Conservation (phyloP, 768 basidiomycete genomes). For the Leccinum barrowsii region DNA sequence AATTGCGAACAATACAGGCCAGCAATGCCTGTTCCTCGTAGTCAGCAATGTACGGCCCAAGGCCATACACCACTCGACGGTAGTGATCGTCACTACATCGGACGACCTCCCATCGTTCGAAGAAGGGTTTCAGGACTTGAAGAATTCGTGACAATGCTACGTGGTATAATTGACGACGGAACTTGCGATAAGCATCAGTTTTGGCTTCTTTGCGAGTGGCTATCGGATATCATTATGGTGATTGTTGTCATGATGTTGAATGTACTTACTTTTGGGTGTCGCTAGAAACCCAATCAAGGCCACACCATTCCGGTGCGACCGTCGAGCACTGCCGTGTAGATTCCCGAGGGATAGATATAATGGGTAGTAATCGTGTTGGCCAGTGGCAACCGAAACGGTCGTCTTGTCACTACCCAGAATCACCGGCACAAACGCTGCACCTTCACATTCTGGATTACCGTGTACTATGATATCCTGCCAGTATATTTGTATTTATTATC, state of each 20-base stretch:
- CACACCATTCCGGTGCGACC: not conserved
- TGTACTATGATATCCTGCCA: not conserved
- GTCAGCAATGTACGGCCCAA: not conserved
- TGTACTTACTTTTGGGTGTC: not conserved
- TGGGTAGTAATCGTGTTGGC: not conserved
- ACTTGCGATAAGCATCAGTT: not conserved
- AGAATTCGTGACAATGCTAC: not conserved
- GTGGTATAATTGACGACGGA: not conserved
- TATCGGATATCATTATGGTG: not conserved
- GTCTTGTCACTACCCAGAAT: not conserved
- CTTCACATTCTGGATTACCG: not conserved
- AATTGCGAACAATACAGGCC: not conserved
- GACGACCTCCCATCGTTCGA: not conserved
- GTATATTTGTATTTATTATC: not conserved
- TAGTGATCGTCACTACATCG: not conserved
- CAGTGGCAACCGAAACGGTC: not conserved
- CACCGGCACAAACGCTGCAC: not conserved
- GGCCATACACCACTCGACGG: not conserved
- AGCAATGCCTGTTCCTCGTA: not conserved
- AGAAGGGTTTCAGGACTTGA: not conserved
- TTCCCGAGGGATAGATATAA: not conserved
- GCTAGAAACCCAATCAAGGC: not conserved
- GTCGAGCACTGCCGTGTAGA: not conserved
- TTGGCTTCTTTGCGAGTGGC: not conserved
- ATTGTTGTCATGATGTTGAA: not conserved